phyloP scores from a whole-genome alignment of 331 rosid genomes.

The Spiraea crenata region DNA sequence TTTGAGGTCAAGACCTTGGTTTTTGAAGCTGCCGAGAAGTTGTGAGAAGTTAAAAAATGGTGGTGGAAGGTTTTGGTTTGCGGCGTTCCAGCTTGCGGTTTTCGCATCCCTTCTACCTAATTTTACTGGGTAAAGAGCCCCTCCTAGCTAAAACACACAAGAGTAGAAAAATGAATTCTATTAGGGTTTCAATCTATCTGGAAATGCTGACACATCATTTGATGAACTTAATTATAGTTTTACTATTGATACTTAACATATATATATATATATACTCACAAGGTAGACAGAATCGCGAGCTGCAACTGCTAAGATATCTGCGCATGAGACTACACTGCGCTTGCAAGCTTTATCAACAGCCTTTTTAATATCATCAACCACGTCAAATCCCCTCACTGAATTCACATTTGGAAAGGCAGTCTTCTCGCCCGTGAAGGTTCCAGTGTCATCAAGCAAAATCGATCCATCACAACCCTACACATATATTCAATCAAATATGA shows the following conservation, averaged over 20 bases:
- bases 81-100: constrained; percentile 30
- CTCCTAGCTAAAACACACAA: constrained; percentile 21
- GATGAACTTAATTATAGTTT: no score
- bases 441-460: constrained; percentile 47
- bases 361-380: constrained; percentile 39
- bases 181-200: not conserved
- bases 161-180: not conserved
- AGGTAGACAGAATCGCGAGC: constrained; percentile 40
- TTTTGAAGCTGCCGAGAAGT: constrained; percentile 38
- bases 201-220: no score
- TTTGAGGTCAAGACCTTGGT: constrained; percentile 39
- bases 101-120: constrained; percentile 63
- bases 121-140: constrained; percentile 39
- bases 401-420: constrained; percentile 36
- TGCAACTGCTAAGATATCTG: constrained; percentile 63
- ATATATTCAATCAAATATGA: not conserved
- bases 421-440: constrained; percentile 52
- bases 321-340: constrained; percentile 52
- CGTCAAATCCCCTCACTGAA: constrained; percentile 51
- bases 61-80: constrained; percentile 44
- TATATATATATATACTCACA: constrained; percentile 5
- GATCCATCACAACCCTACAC: constrained; percentile 78
- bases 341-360: constrained; percentile 49
- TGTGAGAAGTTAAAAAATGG: constrained; percentile 36
- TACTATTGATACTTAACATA: no score